Conservation (phyloP, 169 alveolate genomes). For the Cardiosporidium cionae region DNA sequence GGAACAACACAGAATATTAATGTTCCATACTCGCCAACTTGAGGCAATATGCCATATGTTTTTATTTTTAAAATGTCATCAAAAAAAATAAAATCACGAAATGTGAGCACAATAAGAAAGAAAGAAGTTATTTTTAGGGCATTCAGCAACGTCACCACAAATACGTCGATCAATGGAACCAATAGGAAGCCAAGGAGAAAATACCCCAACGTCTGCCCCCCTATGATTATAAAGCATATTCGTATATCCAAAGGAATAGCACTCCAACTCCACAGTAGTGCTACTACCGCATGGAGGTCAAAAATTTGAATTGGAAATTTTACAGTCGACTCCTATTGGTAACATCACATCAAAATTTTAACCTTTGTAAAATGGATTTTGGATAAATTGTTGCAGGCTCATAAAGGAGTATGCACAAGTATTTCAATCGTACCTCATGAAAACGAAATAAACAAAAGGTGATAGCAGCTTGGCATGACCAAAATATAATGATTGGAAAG, state of each 20-base stretch:
- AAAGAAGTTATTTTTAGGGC: conserved; percentile 13
- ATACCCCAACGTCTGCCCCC: not conserved
- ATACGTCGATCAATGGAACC: conserved; percentile 8
- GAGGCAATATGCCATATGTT: not conserved
- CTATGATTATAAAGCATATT: conserved; percentile 1
- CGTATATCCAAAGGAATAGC: not conserved
- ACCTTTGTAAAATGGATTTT: no score
- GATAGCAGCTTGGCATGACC: conserved; percentile 6
- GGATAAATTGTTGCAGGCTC: not conserved
- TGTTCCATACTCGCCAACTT: not conserved
- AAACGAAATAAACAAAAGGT: not conserved
- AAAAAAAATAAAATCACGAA: conserved; percentile 20
- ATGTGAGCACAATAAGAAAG: conserved; percentile 8
- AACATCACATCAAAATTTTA: not conserved
- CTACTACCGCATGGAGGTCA: not conserved
- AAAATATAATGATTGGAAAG: conserved; percentile 1
- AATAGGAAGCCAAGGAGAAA: not conserved
- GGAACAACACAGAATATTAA: conserved; percentile 13
- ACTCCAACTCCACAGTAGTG: not conserved
- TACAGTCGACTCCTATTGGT: not conserved
- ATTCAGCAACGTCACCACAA: not conserved
- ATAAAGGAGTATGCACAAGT: not conserved
- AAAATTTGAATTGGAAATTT: conserved; percentile 3
- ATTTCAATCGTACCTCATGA: not conserved
- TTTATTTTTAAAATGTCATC: not conserved